Evolutionary conservation across 768 basidiomycete genomes (phyloP).

Genomic region (Russula ochroleuca): DNA sequence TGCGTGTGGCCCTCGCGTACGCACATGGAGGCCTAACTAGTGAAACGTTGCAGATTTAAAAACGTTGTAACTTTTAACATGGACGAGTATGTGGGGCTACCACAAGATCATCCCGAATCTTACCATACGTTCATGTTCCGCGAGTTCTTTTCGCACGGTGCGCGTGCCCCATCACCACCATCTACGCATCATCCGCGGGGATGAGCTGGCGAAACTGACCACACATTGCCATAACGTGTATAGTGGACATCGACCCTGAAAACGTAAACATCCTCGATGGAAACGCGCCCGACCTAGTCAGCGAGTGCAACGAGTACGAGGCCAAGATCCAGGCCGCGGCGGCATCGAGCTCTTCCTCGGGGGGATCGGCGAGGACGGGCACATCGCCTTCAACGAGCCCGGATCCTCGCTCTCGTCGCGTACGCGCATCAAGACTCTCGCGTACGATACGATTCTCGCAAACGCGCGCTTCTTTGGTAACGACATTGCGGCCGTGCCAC

Average conservation of each 20-base stretch:
- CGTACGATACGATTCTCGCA: slow-evolving; percentile 88
- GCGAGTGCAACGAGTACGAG: slow-evolving; percentile 80
- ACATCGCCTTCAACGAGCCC: slow-evolving; percentile 92
- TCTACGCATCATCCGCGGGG: not conserved
- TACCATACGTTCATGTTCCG: slow-evolving; percentile 96
- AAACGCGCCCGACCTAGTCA: slow-evolving; percentile 68
- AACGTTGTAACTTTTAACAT: slow-evolving; percentile 89
- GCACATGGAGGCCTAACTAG: not conserved
- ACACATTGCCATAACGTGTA: not conserved
- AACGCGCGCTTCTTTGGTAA: slow-evolving; percentile 91
- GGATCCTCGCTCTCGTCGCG: slow-evolving; percentile 82
- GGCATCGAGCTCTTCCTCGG: slow-evolving; percentile 91
- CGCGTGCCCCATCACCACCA: slow-evolving; percentile 30
- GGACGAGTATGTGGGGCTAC: slow-evolving; percentile 89
- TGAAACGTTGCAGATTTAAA: slow-evolving; percentile 51
- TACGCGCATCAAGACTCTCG: slow-evolving; percentile 89
- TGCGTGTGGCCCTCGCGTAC: slow-evolving; percentile 36
- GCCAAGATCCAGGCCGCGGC: slow-evolving; percentile 66
- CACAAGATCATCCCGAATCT: slow-evolving; percentile 76
- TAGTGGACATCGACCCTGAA: slow-evolving; percentile 21
- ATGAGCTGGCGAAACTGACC: slow-evolving; percentile 12
- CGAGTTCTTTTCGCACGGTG: slow-evolving; percentile 83
- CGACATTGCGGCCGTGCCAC: slow-evolving; percentile 69
- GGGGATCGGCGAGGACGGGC: slow-evolving; percentile 92
- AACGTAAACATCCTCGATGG: slow-evolving; percentile 79